Percentiles rank a stretch among this genome's conserved stretches.
phyloP scores from a whole-genome alignment of 176 grass and related monocot species.

The Paspalum vaginatum region DNA sequence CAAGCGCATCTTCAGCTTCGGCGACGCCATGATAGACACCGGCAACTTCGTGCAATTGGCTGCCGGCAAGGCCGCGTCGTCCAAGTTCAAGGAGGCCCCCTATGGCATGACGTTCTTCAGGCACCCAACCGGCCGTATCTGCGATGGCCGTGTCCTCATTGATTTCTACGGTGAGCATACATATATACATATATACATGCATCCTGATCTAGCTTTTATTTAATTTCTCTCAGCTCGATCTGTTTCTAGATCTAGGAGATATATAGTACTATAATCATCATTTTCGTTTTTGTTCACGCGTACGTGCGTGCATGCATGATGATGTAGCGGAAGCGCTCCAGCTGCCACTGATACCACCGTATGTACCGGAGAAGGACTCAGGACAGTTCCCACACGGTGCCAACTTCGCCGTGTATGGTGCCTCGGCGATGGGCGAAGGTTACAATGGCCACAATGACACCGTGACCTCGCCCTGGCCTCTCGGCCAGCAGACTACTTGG shows the following conservation, averaged over 20 bases:
- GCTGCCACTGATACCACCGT: constrained; percentile 49
- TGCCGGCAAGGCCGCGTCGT: not conserved
- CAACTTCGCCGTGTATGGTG: constrained; percentile 58
- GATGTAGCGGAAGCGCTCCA: constrained; percentile 54
- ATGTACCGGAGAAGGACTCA: constrained; percentile 3
- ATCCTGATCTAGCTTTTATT: not conserved
- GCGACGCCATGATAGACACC: constrained; percentile 67
- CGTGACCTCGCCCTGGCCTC: not conserved
- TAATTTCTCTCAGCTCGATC: too few species aligned
- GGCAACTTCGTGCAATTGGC: constrained; percentile 47
- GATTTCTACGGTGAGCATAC: constrained; percentile 64
- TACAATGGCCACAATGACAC: not conserved
- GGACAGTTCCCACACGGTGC: constrained; percentile 51
- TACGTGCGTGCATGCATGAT: not conserved
- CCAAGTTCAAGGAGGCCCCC: constrained; percentile 32
- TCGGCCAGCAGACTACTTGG: constrained; percentile 37
- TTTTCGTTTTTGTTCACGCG: not conserved
- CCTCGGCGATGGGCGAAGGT: not conserved
- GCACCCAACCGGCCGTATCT: constrained; percentile 52
- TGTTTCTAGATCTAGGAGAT: too few species aligned
- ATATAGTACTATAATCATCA: too few species aligned
- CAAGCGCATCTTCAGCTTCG: constrained; percentile 66
- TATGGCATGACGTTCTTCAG: constrained; percentile 67
- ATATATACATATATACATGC: not conserved
- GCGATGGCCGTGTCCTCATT: constrained; percentile 58